A percentile compares a stretch with the other conserved stretches of the same genome.
Evolutionary conservation across 2,329 filamentous ascomycete genomes (phyloP).

Genomic region (Aspergillus sp.): DNA sequence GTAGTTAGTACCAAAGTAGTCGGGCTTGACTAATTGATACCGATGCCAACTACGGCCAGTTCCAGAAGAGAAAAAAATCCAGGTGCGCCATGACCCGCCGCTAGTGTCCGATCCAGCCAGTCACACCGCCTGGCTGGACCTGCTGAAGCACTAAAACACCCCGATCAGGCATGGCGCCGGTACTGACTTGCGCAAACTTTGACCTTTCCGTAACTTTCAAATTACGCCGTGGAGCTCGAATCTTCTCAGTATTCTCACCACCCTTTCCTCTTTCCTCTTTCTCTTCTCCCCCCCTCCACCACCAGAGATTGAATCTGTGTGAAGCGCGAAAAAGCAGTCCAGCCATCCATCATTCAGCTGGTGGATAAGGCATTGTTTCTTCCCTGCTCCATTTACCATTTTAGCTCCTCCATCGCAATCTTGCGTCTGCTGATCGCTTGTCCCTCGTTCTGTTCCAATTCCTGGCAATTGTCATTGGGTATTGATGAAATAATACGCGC

Average conservation of each 20-base stretch:
- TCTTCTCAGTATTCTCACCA: constrained; percentile 6
- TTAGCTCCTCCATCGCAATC: not conserved
- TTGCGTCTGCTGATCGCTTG: not conserved
- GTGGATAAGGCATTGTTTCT: not conserved
- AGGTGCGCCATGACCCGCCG: constrained; percentile 19
- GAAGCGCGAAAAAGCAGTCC: no score
- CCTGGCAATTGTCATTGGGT: not conserved
- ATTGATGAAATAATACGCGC: constrained; percentile 1
- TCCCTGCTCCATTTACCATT: not conserved
- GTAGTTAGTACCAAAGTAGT: not conserved
- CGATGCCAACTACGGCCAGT: not conserved
- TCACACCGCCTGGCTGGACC: constrained; percentile 4
- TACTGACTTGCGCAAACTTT: constrained; percentile 18
- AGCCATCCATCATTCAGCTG: constrained; percentile 3
- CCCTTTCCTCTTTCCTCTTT: constrained; percentile 12
- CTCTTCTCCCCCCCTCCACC: not conserved
- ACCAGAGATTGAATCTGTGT: no score
- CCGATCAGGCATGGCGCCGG: constrained; percentile 4
- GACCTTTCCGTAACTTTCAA: constrained; percentile 11
- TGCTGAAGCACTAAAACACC: not conserved
- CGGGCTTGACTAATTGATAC: not conserved
- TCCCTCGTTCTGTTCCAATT: not conserved
- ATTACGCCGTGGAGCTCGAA: not conserved
- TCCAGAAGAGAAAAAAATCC: constrained; percentile 5
- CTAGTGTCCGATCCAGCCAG: not conserved